Evolutionary conservation across 2,329 filamentous ascomycete genomes (phyloP).

Genomic region (Colletotrichum limetticola): DNA sequence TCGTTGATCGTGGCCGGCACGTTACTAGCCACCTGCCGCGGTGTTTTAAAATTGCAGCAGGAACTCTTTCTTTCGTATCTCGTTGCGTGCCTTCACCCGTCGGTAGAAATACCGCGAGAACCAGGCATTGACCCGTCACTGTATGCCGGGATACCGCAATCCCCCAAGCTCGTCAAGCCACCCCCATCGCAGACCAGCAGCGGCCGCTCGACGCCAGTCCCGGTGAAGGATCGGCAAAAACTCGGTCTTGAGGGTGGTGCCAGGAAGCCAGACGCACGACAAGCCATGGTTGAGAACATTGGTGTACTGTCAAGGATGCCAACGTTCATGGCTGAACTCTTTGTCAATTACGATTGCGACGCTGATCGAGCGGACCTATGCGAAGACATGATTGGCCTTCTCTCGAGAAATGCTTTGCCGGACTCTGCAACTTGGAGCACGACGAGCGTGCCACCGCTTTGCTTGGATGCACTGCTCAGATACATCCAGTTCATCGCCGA

Average conservation of each 20-base stretch:
- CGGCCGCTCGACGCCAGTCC: conserved; percentile 88
- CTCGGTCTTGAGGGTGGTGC: conserved; percentile 92
- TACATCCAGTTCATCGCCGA: conserved; percentile 94
- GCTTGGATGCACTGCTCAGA: conserved; percentile 88
- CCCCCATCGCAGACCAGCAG: conserved; percentile 78
- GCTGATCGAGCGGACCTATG: conserved; percentile 91
- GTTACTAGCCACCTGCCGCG: conserved; percentile 87
- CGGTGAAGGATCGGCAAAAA: conserved; percentile 91
- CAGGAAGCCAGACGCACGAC: conserved; percentile 91
- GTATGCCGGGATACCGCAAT: conserved; percentile 92
- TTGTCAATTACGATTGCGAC: conserved; percentile 98
- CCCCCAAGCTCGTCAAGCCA: conserved; percentile 87
- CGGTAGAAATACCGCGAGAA: conserved; percentile 93
- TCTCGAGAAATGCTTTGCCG: conserved; percentile 94
- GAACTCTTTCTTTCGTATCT: conserved; percentile 95
- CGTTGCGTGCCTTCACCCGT: conserved; percentile 91
- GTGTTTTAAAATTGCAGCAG: conserved; percentile 93
- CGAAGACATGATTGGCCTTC: conserved; percentile 91
- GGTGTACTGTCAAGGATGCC: conserved; percentile 93
- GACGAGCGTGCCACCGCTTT: conserved; percentile 95
- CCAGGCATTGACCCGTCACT: conserved; percentile 89
- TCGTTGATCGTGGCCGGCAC: conserved; percentile 93
- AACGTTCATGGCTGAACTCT: conserved; percentile 93
- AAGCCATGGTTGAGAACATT: conserved; percentile 98
- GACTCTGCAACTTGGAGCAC: conserved; percentile 99